Base-by-base conservation (phyloP, 345 rosid genomes). In the Mangifera indica region DNA sequence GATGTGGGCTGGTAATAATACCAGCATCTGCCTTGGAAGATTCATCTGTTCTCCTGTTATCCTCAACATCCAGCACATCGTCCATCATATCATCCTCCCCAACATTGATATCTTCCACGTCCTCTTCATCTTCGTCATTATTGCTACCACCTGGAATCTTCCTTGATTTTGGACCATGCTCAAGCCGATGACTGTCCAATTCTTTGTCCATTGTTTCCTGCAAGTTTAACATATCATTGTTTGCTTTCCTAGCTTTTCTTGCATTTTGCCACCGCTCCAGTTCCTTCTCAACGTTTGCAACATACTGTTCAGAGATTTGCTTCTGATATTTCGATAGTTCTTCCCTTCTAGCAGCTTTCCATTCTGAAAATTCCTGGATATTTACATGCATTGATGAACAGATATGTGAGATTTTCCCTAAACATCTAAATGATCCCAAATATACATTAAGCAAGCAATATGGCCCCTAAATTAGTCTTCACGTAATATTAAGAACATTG, bases 201-300 rank as follows among this genome's bases (percentile, higher is more conserved):
- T 95, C 99, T 76, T 89, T 89, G 87, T 95, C 98, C 98, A 95
- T 95, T 0, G 98, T 91, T 80, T 95, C 98, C 80, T 95, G 99
- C 66, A 92, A 82, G 81, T 87, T 89, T 59, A 87, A 64, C 57
- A 52, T 69, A 60, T 77, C 93, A 44, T 77, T 80, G 80, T 74
- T 87, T 25, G 70, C 80, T 71, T 88, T 91, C 81, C 97, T 85
- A 4, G 82, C 86, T 63, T 84, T 89, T 81, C 94, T 85, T 24
- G 89, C 96, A 80, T 88, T 93, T 83, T 95, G 93, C 98, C 99
- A 88, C 84, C 91, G 89, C 84, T 93, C 98, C 81, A 93, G 56
- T 79, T 95, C 98, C 76, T 88, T 95, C 74, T 93, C 99, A 8
- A 91, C 92, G 32, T 95, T 91, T 44, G 81, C 79, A 54, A 93